phyloP scores from a whole-genome alignment of 1,139 yeast species.

The Yamadazyma siamensis region DNA sequence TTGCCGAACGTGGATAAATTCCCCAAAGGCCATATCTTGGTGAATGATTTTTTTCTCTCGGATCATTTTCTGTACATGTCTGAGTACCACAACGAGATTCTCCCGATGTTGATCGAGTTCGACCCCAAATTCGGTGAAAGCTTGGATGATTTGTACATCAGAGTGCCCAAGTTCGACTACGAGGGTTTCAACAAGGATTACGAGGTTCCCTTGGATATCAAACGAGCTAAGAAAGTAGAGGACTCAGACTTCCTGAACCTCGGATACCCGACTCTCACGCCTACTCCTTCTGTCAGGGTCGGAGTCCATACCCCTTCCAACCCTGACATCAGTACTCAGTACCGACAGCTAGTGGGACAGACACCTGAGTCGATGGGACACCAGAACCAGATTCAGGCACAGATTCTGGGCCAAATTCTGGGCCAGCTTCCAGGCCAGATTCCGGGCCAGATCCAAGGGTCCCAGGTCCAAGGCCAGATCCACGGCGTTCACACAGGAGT shows the following conservation, averaged over 20 bases:
- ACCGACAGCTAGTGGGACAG: too few species aligned
- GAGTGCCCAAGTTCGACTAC: conserved; percentile 34
- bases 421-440: too few species aligned
- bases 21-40: conserved; percentile 34
- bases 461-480: neutral
- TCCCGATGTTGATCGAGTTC: conserved; percentile 28
- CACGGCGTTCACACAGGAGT: too few species aligned
- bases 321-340: conserved; percentile 3
- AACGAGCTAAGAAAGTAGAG: conserved; percentile 2
- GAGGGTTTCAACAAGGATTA: conserved; percentile 30
- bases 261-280: neutral
- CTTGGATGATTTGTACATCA: conserved; percentile 26
- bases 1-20: conserved; percentile 30
- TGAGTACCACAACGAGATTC: conserved; percentile 37
- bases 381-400: too few species aligned
- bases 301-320: conserved; percentile 3
- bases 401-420: too few species aligned
- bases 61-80: conserved; percentile 37
- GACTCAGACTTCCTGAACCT: neutral
- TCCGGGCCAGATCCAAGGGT: neutral
- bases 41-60: conserved; percentile 37
- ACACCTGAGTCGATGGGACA: too few species aligned
- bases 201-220: conserved; percentile 21
- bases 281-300: conserved; percentile 19
- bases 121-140: conserved; percentile 31